Conservation (phyloP, 2,329 filamentous ascomycete species). For the Clarireedia hainanense region DNA sequence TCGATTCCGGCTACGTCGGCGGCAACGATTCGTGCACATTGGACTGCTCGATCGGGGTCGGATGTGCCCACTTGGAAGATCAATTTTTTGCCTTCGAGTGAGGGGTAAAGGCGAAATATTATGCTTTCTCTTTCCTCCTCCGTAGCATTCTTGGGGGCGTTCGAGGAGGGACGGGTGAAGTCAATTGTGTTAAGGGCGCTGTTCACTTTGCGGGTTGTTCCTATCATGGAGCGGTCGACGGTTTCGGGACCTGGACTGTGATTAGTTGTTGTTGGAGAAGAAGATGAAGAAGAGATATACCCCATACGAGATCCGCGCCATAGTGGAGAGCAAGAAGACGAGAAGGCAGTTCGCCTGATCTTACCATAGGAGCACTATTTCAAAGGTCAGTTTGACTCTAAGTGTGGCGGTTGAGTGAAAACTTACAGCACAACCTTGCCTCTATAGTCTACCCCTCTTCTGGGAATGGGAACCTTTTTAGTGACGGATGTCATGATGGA, state of each 20-base stretch:
- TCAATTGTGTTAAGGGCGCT: slow-evolving; percentile 72
- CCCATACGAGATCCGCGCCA: slow-evolving; percentile 95
- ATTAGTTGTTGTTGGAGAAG: slow-evolving; percentile 12
- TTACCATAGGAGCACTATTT: slow-evolving; percentile 76
- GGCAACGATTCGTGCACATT: slow-evolving; percentile 77
- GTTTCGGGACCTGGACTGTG: slow-evolving; percentile 69
- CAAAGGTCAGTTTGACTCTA: not conserved
- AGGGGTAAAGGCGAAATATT: slow-evolving; percentile 78
- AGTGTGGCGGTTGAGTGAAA: not conserved
- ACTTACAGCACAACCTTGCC: slow-evolving; percentile 74
- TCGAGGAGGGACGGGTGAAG: slow-evolving; percentile 69
- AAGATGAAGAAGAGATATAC: slow-evolving; percentile 36
- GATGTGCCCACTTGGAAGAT: slow-evolving; percentile 93
- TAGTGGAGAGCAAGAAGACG: slow-evolving; percentile 86
- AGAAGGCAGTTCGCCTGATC: slow-evolving; percentile 90
- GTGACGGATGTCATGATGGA: slow-evolving; percentile 50
- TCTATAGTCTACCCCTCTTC: slow-evolving; percentile 85
- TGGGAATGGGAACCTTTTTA: slow-evolving; percentile 75
- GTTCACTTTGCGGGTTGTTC: slow-evolving; percentile 72
- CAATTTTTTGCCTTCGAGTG: slow-evolving; percentile 63
- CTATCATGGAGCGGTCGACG: slow-evolving; percentile 85
- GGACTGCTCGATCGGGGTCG: slow-evolving; percentile 71
- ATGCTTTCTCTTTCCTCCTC: slow-evolving; percentile 53
- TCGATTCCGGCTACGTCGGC: slow-evolving; percentile 88
- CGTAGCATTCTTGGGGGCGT: slow-evolving; percentile 51